Conservation (phyloP, 176 grass and related monocot species). For the Pharus latifolius region DNA sequence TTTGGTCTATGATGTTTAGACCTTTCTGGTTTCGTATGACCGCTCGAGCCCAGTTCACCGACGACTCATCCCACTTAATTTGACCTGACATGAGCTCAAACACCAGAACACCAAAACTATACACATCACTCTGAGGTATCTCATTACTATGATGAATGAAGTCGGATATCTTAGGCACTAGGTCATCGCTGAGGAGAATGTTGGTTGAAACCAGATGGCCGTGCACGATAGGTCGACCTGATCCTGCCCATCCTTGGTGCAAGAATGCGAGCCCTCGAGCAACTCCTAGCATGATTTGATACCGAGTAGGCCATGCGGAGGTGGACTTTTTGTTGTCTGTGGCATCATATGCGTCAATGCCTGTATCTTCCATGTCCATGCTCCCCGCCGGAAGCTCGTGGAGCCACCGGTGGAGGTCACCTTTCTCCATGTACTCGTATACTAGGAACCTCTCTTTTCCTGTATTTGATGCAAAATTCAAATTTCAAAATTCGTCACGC, state of each 20-base stretch:
- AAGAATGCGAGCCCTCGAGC: constrained; percentile 71
- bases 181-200: constrained; percentile 58
- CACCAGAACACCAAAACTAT: constrained; percentile 48
- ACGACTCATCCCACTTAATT: constrained; percentile 27
- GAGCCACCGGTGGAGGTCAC: constrained; percentile 81
- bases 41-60: constrained; percentile 21
- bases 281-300: constrained; percentile 52
- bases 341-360: constrained; percentile 36
- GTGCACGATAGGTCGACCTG: constrained; percentile 35
- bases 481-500: not conserved
- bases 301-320: constrained; percentile 45
- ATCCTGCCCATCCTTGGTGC: constrained; percentile 69
- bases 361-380: constrained; percentile 44
- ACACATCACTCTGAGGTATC: constrained; percentile 50
- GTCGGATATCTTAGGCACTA: constrained; percentile 64
- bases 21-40: constrained; percentile 38
- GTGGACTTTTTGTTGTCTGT: not conserved
- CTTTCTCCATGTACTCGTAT: constrained; percentile 83
- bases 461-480: not conserved
- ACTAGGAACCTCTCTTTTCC: constrained; percentile 56
- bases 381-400: constrained; percentile 58
- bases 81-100: constrained; percentile 58
- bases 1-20: constrained; percentile 34
- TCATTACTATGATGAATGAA: not conserved
- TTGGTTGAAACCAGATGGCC: constrained; percentile 56